Evolutionary conservation across 164 flowering plant species (phyloP).

Genomic region (Tetrastigma voinierianum): DNA sequence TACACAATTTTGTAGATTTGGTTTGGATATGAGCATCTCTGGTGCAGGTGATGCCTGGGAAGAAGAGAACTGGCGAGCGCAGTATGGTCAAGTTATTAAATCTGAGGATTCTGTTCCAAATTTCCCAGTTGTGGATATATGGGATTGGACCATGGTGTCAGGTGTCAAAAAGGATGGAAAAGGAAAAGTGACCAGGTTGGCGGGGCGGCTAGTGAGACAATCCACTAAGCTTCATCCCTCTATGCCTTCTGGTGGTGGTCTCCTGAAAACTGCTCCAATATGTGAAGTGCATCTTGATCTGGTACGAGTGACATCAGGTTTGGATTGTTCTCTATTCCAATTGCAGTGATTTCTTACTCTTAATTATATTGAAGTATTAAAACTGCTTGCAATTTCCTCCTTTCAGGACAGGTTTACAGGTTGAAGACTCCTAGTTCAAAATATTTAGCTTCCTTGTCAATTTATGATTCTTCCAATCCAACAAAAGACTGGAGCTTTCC

Average conservation of each 20-base stretch:
- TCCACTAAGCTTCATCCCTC: conserved; percentile 85
- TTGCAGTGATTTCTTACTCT: neutral
- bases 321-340: conserved; percentile 21
- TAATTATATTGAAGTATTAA: neutral
- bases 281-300: conserved; percentile 75
- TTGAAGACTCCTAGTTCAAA: conserved; percentile 68
- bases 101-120: conserved; percentile 29
- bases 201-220: conserved; percentile 57
- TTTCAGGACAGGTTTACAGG: conserved; percentile 75
- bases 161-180: conserved; percentile 45
- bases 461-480: conserved; percentile 87
- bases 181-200: conserved; percentile 45
- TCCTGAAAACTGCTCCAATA: conserved; percentile 77
- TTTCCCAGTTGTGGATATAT: conserved; percentile 52
- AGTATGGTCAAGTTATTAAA: conserved; percentile 82
- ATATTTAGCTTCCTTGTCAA: conserved; percentile 62
- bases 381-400: conserved; percentile 6
- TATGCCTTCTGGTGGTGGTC: conserved; percentile 62
- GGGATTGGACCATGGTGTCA: conserved; percentile 82
- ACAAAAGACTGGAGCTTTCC: conserved; percentile 96
- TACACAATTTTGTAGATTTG: neutral
- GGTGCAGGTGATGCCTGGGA: conserved; percentile 49
- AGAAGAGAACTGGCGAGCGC: conserved; percentile 92
- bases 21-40: neutral
- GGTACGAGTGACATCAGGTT: conserved; percentile 95